phyloP scores from a whole-genome alignment of 495 filamentous ascomycete genomes.

The Penicillium fimorum region DNA sequence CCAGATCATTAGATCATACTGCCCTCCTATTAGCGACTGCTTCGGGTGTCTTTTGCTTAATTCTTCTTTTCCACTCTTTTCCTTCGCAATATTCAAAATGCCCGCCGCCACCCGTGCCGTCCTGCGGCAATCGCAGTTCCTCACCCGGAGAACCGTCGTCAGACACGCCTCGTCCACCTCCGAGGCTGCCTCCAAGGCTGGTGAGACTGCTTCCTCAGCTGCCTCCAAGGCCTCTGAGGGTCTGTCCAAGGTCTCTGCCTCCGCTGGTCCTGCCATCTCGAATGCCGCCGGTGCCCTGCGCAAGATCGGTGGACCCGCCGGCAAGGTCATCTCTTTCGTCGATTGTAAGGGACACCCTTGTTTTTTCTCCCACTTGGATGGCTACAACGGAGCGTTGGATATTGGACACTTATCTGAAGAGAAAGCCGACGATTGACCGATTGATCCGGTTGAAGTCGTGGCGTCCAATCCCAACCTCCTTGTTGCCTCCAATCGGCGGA shows the following conservation, averaged over 20 bases:
- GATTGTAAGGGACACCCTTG: constrained; percentile 67
- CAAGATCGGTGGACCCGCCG: constrained; percentile 81
- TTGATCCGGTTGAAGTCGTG: constrained; percentile 12
- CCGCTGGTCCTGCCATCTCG: constrained; percentile 73
- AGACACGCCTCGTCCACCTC: constrained; percentile 65
- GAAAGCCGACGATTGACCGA: constrained; percentile 8
- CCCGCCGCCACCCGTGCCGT: constrained; percentile 56
- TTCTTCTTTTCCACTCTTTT: constrained; percentile 30
- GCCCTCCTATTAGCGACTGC: constrained; percentile 35
- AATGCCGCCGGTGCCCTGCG: constrained; percentile 67
- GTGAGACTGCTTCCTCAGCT: constrained; percentile 60
- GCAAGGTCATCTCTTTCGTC: constrained; percentile 72
- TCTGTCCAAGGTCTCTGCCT: constrained; percentile 75
- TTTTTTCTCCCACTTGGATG: not conserved
- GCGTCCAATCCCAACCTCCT: constrained; percentile 15
- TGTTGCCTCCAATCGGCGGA: constrained; percentile 21
- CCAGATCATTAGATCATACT: constrained; percentile 43
- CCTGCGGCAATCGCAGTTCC: constrained; percentile 60
- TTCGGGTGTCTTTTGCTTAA: constrained; percentile 27
- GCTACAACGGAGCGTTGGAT: constrained; percentile 2
- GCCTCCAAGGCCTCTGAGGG: constrained; percentile 80
- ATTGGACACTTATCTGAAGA: not conserved
- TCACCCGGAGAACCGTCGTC: constrained; percentile 54
- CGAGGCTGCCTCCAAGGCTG: constrained; percentile 69
- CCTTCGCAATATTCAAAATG: constrained; percentile 41